Evolutionary conservation across 768 basidiomycete genomes (phyloP).

Genomic region (Lentinula raphanica): DNA sequence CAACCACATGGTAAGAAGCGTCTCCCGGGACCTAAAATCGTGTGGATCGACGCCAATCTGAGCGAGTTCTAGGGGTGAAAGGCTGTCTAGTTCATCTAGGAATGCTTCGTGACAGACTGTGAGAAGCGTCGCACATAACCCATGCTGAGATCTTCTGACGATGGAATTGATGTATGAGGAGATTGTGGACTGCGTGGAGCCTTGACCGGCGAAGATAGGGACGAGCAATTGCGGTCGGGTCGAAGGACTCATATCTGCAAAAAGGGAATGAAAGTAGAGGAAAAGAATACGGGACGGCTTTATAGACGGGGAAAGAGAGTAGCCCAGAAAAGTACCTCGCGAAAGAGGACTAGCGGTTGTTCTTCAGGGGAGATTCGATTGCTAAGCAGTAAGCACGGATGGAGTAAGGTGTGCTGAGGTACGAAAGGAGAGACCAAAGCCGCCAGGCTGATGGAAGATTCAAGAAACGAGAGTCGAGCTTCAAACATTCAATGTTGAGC

Average conservation of each 20-base stretch:
- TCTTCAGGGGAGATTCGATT: slow-evolving; percentile 1
- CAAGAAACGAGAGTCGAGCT: neutral
- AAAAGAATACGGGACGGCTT: neutral
- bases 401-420: neutral
- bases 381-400: neutral
- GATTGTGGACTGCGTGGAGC: slow-evolving; percentile 30
- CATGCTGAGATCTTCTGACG: slow-evolving; percentile 34
- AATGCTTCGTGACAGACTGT: slow-evolving; percentile 48
- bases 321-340: neutral
- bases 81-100: slow-evolving; percentile 39
- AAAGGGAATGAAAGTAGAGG: neutral
- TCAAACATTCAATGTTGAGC: neutral
- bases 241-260: neutral
- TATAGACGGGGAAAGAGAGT: neutral
- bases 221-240: slow-evolving; percentile 22
- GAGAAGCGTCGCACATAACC: slow-evolving; percentile 39
- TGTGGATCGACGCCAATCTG: slow-evolving; percentile 32
- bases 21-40: slow-evolving; percentile 37
- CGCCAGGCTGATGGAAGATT: neutral
- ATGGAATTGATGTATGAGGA: slow-evolving; percentile 31
- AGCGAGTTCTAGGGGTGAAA: slow-evolving; percentile 33
- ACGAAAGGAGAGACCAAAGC: neutral
- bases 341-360: neutral
- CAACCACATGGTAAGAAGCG: slow-evolving; percentile 33
- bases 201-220: slow-evolving; percentile 58